phyloP scores from a whole-genome alignment of 2,329 filamentous ascomycete species.

The Periconia sp. region DNA sequence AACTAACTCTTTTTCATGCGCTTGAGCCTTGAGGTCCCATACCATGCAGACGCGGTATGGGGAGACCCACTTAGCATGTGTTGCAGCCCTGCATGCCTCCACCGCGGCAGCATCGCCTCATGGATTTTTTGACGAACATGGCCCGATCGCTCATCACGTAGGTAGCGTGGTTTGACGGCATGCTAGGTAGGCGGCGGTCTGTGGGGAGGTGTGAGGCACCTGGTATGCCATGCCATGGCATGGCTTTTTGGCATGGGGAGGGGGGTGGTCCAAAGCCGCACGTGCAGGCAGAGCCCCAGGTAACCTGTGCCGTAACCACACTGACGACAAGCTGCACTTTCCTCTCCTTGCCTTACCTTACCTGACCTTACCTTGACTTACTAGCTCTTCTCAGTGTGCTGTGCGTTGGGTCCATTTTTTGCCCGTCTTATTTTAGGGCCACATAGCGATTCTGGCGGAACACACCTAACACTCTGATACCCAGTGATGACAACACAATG shows the following conservation, averaged over 20 bases:
- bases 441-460: background rate
- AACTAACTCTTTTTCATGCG: constrained; percentile 6
- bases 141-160: background rate
- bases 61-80: constrained; percentile 8
- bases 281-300: background rate
- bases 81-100: constrained; percentile 10
- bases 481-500: constrained; percentile 13
- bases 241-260: background rate
- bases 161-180: background rate
- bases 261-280: background rate
- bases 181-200: background rate
- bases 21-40: too few relatives aligned
- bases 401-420: constrained; percentile 1
- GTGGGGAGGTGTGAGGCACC: background rate
- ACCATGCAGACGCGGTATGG: background rate
- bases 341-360: too few relatives aligned
- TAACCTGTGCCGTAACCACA: background rate
- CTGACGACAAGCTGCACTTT: too few relatives aligned
- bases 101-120: constrained; percentile 4
- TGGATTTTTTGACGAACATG: constrained; percentile 4
- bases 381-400: background rate
- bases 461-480: constrained; percentile 1
- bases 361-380: too few relatives aligned
- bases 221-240: too few relatives aligned
- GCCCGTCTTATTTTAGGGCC: constrained; percentile 8